phyloP scores from a whole-genome alignment of 2,329 filamentous ascomycete species.

The Ophiostoma sp. region DNA sequence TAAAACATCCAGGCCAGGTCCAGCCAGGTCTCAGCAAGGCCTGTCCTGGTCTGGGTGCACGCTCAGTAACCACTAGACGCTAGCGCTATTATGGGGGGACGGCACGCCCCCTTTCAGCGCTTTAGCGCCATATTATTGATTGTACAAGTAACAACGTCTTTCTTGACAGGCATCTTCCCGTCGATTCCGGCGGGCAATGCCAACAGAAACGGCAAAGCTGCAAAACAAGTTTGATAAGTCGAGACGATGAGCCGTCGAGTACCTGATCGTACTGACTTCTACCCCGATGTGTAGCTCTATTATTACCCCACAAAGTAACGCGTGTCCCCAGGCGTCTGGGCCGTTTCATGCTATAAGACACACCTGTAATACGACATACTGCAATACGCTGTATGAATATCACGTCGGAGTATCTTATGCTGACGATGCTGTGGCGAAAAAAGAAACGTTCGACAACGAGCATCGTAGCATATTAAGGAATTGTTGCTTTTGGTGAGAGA shows the following conservation, averaged over 20 bases:
- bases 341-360: neutral
- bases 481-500: neutral
- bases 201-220: neutral
- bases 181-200: constrained; percentile 1
- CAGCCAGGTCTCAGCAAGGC: neutral
- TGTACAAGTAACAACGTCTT: neutral
- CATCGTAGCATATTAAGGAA: neutral
- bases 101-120: neutral
- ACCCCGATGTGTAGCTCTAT: neutral
- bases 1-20: neutral
- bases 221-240: neutral
- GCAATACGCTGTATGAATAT: neutral
- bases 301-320: neutral
- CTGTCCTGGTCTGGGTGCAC: neutral
- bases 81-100: neutral
- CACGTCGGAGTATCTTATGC: neutral
- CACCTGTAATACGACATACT: neutral
- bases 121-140: neutral
- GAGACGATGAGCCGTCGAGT: neutral
- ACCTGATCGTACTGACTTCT: neutral
- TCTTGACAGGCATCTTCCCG: neutral
- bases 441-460: neutral
- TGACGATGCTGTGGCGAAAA: neutral
- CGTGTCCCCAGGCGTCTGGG: constrained; percentile 1
- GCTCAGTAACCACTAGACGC: constrained; percentile 10